These are phyloP conservation scores for Dictyostelium firmibasis DNA, from an alignment of 78 protist species.

Conservation along the genomic window DNA sequence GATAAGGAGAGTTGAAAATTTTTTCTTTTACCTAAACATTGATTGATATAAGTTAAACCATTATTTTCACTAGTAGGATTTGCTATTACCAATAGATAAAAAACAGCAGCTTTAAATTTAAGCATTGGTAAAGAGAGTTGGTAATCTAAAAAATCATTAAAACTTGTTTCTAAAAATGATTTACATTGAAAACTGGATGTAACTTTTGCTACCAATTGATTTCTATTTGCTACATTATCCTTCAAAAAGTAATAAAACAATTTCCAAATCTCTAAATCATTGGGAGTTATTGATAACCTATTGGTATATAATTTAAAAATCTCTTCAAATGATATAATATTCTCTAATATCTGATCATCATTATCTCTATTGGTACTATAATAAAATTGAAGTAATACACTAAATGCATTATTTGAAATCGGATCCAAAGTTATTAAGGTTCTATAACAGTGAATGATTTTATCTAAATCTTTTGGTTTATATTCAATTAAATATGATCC, in stretches of 20 bases:
- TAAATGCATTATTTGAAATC: constrained; percentile 1
- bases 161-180: not conserved
- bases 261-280: not conserved
- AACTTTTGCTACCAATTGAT: not conserved
- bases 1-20: not conserved
- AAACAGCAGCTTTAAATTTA: not conserved
- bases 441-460: constrained; percentile 14
- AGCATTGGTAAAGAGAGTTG: not conserved
- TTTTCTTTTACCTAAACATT: not conserved
- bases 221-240: not conserved
- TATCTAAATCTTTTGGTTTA: not conserved
- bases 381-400: not conserved
- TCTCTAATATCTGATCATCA: not conserved
- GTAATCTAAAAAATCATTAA: not conserved
- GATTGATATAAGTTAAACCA: not conserved
- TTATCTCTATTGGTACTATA: not conserved
- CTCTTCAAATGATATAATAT: not conserved
- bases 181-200: not conserved
- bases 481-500: constrained; percentile 45
- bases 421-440: constrained; percentile 12
- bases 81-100: not conserved
- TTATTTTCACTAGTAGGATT: not conserved
- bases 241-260: constrained; percentile 6
- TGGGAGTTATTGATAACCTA: not conserved
- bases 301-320: not conserved